These are phyloP conservation scores for Pyracantha coccinea DNA, from an alignment of 331 rosid species.

Conservation along the genomic window DNA sequence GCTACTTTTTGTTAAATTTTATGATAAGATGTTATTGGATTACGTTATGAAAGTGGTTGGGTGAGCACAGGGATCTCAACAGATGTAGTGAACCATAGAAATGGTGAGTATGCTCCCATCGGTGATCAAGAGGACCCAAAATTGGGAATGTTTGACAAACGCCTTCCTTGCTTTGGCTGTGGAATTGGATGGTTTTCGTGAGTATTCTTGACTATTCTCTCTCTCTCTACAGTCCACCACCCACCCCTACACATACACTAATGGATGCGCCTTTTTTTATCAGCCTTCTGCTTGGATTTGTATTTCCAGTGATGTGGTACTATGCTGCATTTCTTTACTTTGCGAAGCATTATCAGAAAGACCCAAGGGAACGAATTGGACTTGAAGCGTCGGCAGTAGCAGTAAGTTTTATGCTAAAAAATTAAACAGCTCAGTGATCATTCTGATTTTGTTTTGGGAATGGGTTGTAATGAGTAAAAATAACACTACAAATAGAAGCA, in stretches of 20 bases:
- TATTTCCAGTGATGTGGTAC: slow-evolving; percentile 75
- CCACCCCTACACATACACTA: neutral
- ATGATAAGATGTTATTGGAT: neutral
- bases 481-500: neutral
- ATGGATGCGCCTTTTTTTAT: neutral
- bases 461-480: neutral
- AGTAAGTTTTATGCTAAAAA: slow-evolving; percentile 31
- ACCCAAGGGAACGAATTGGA: slow-evolving; percentile 90
- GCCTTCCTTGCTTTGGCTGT: slow-evolving; percentile 85
- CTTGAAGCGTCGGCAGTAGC: slow-evolving; percentile 88
- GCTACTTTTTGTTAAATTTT: neutral
- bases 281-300: slow-evolving; percentile 80
- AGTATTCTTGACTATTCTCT: neutral
- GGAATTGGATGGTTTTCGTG: slow-evolving; percentile 67
- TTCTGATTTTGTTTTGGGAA: neutral
- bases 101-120: slow-evolving; percentile 46
- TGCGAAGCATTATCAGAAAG: slow-evolving; percentile 56
- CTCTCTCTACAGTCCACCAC: too few relatives aligned
- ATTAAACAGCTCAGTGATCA: neutral
- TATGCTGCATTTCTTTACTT: slow-evolving; percentile 79
- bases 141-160: slow-evolving; percentile 56
- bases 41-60: slow-evolving; percentile 21
- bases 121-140: slow-evolving; percentile 62
- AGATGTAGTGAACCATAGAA: slow-evolving; percentile 29
- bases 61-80: slow-evolving; percentile 29